Evolutionary conservation across 179 eudicot genomes (phyloP), one percentile per base, ranked within the genome.

Genomic region (Drosera spatulata): DNA sequence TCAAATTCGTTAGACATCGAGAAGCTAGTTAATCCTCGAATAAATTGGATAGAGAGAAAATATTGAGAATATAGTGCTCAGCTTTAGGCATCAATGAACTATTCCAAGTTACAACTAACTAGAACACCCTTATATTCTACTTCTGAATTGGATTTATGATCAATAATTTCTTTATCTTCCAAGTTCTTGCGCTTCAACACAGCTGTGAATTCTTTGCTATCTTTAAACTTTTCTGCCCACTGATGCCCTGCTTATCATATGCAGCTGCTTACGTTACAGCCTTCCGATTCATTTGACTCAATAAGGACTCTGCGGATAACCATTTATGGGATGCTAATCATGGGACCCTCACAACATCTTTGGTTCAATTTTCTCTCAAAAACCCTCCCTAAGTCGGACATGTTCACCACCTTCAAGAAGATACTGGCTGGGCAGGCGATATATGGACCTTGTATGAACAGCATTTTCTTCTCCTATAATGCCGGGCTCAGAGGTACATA

Each of bases 291-390:
- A 50, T 86, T 82, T 74, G 95, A 93, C 60, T 43, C 71, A 11
- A 64, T 77, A 54, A 71, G 99, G 69, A 89, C 93, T 6, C 60
- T 75, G 61, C 95, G 94, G 51, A 89, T 93, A 88, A 91, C 86
- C 66, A 85, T 85, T 49, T 89, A 82, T 61, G 99, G 99, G 49
- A 33, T 85, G 84, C 22, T 89, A 45, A 68, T 85, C 58, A 66
- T 85, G 69, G 99, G 99, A 12, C 99, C 99, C 7, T 61, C 93
- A 1, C 45, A 90, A 69, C 99, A 89, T 78, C 80, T 66, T 63
- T 93, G 97, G 97, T 93, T 89, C 73, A 93, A 89, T 62, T 71
- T 84, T 52, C 64, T 89, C 56, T 78, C 95, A 4, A 78, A 53
- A 65, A 71, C 71, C 50, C 82, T 93, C 45, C 97, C 99, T 51